A percentile compares a stretch with the other conserved stretches of the same genome.
Conservation (phyloP, 768 basidiomycete genomes). For the Daedaleopsis nitida region DNA sequence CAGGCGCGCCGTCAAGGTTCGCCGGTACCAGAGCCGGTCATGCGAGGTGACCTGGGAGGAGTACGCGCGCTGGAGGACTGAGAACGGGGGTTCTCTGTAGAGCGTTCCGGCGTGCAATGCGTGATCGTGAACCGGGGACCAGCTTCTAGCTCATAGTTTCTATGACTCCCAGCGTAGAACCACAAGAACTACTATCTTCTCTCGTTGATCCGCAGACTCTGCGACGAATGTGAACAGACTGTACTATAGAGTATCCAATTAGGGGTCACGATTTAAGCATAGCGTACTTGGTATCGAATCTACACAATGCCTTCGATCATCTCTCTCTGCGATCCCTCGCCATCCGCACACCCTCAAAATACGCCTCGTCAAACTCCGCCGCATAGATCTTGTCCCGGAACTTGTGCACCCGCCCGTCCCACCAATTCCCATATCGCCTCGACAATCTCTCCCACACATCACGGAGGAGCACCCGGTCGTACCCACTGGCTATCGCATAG, state of each 20-base stretch:
- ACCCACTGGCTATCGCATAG: conserved; percentile 59
- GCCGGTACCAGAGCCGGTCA: conserved; percentile 79
- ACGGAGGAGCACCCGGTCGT: conserved; percentile 52
- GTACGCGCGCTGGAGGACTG: conserved; percentile 72
- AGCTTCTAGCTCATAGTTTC: background rate
- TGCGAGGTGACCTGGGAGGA: conserved; percentile 74
- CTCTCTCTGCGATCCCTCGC: background rate
- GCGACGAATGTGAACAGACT: background rate
- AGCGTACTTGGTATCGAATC: conserved; percentile 4
- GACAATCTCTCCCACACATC: conserved; percentile 60
- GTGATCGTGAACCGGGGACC: background rate
- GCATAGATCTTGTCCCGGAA: conserved; percentile 45
- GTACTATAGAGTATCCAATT: conserved; percentile 17
- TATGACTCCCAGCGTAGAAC: background rate
- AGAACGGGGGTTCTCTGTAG: conserved; percentile 43
- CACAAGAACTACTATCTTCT: background rate
- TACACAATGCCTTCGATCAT: conserved; percentile 1
- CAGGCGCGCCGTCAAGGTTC: conserved; percentile 71
- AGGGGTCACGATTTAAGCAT: conserved; percentile 6
- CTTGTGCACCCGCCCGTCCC: conserved; percentile 43
- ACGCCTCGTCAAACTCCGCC: conserved; percentile 12
- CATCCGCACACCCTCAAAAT: conserved; percentile 10
- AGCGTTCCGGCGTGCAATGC: background rate
- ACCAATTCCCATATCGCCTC: conserved; percentile 49
- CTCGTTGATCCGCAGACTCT: background rate